Conservation (phyloP, 2,329 filamentous ascomycete species). For the Aureobasidium uvarum region DNA sequence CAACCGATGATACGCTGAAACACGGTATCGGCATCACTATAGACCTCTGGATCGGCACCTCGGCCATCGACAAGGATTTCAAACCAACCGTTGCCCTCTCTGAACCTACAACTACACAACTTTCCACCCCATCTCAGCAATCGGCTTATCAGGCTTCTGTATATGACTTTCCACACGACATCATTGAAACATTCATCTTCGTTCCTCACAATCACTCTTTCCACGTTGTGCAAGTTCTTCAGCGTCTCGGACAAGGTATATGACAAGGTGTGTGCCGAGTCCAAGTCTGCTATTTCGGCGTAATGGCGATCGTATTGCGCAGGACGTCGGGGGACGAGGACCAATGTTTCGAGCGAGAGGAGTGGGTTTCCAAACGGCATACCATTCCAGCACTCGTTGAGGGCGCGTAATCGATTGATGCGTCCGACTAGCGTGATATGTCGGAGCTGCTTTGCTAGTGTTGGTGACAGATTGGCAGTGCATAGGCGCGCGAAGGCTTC, state of each 20-base stretch:
- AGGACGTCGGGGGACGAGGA: slow-evolving; percentile 37
- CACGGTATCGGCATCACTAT: slow-evolving; percentile 18
- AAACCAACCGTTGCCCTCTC: slow-evolving; percentile 7
- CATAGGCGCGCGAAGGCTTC: slow-evolving; percentile 33
- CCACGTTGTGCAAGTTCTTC: slow-evolving; percentile 33
- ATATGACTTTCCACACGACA: slow-evolving; percentile 39
- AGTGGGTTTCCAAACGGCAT: slow-evolving; percentile 37
- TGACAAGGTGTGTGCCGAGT: slow-evolving; percentile 36
- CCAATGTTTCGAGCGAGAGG: slow-evolving; percentile 37
- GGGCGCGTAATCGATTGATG: slow-evolving; percentile 36
- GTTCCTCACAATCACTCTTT: slow-evolving; percentile 37
- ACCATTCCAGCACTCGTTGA: slow-evolving; percentile 40
- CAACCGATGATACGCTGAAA: slow-evolving; percentile 6
- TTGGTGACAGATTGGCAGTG: slow-evolving; percentile 31
- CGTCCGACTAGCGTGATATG: slow-evolving; percentile 38
- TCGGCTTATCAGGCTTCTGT: slow-evolving; percentile 37
- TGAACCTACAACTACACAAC: slow-evolving; percentile 22
- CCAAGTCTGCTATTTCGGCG: slow-evolving; percentile 40
- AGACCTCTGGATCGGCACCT: slow-evolving; percentile 3
- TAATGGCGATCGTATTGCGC: slow-evolving; percentile 30
- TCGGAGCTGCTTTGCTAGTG: slow-evolving; percentile 32
- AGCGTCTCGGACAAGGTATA: slow-evolving; percentile 29
- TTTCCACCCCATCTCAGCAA: slow-evolving; percentile 40
- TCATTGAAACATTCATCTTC: slow-evolving; percentile 37
- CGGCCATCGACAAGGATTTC: slow-evolving; percentile 17